Percentiles rank a stretch among this genome's conserved stretches.
Evolutionary conservation across 441 rosid species (phyloP).

Genomic region (Jatropha multifida): DNA sequence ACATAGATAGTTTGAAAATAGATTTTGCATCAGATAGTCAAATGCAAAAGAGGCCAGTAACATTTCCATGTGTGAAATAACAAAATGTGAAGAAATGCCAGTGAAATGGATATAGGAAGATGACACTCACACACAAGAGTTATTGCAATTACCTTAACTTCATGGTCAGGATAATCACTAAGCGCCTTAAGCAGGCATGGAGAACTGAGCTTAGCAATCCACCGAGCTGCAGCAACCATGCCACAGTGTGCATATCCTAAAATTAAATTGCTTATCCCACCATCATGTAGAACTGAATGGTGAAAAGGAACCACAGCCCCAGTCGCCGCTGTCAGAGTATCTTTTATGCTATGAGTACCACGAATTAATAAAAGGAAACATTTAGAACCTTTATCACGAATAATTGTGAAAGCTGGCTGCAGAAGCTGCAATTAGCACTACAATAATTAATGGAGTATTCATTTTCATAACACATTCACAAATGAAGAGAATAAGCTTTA

Average conservation of each 20-base stretch:
- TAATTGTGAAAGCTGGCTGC: conserved; percentile 94
- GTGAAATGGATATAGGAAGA: background rate
- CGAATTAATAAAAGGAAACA: conserved; percentile 83
- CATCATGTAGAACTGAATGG: conserved; percentile 91
- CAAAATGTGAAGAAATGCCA: conserved; percentile 15
- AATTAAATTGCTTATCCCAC: conserved; percentile 90
- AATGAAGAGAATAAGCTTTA: background rate
- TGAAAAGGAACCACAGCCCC: conserved; percentile 99
- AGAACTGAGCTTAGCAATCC: conserved; percentile 91
- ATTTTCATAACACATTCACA: conserved; percentile 16
- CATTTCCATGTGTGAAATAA: conserved; percentile 24
- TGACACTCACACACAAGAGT: background rate
- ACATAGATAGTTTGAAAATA: background rate
- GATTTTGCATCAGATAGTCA: background rate
- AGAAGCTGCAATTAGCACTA: conserved; percentile 58
- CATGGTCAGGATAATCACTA: conserved; percentile 65
- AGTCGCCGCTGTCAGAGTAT: conserved; percentile 94
- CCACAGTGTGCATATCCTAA: conserved; percentile 99
- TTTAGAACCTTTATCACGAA: conserved; percentile 60
- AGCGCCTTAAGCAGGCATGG: conserved; percentile 79
- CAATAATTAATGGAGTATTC: conserved; percentile 15
- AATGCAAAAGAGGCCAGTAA: background rate
- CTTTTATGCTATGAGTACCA: conserved; percentile 96
- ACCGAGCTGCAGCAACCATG: conserved; percentile 99
- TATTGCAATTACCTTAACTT: conserved; percentile 60